These are phyloP conservation scores for Aristolochia fimbriata DNA, from an alignment of 164 flowering plant genomes.

Conservation along the genomic window DNA sequence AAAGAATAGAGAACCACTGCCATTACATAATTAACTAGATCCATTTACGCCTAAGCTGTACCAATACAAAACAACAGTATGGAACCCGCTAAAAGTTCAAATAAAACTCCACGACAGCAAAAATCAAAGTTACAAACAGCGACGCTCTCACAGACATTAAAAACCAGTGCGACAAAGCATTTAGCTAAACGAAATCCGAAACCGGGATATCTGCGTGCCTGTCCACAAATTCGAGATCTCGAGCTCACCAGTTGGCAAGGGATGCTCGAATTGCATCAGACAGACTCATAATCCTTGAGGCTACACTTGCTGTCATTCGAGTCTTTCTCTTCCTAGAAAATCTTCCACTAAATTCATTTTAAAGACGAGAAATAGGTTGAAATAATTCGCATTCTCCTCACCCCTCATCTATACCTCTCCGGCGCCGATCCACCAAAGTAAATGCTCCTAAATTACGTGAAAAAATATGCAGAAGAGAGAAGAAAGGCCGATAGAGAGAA, in stretches of 20 bases:
- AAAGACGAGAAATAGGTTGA: too few relatives aligned
- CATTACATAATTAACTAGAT: too few relatives aligned
- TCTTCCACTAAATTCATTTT: background rate
- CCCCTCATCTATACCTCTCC: background rate
- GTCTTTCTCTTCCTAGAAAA: background rate
- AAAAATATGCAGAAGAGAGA: too few relatives aligned
- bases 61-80: background rate
- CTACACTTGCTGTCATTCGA: conserved; percentile 5
- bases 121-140: conserved; percentile 2
- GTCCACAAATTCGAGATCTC: conserved; percentile 33
- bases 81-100: conserved; percentile 3
- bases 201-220: conserved; percentile 16
- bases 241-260: conserved; percentile 42
- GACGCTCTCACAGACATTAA: background rate
- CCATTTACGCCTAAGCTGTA: background rate
- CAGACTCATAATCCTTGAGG: conserved; percentile 18
- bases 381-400: background rate
- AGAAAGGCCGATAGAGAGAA: too few relatives aligned
- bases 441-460: too few relatives aligned
- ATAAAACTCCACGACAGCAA: background rate
- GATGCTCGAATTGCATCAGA: conserved; percentile 25
- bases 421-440: background rate
- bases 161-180: background rate
- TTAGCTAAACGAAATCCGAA: background rate
- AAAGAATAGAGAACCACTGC: too few relatives aligned